Evolutionary conservation across 2,329 filamentous ascomycete genomes (phyloP), one percentile per base, ranked within the genome.

Genomic region (Pseudogymnoascus sp.): DNA sequence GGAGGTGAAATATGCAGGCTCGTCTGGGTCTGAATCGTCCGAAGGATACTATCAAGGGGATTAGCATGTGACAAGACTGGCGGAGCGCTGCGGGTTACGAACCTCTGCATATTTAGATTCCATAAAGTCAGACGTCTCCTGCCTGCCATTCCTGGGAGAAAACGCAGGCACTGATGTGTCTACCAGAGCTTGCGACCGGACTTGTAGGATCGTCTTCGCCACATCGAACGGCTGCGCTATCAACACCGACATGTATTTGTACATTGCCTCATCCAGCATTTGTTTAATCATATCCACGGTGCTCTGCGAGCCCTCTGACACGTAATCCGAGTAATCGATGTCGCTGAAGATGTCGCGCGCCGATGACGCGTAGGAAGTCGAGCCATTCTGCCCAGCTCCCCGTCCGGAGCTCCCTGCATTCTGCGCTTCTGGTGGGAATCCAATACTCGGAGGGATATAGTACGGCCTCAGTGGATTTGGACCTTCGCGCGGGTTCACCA

Each of bases 151-250:
- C 53, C 66, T 69, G 36, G 43, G 31, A 59, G 63, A 64, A 34
- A 63, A 60, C 37, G 66, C 63, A 16, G 65, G 60, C 12, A 37
- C 62, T 61, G 23, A 62, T 59, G 60, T 68, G 62, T 69, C 69
- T 63, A 65, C 68, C 63, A 56, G 25, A 34, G 60, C 82, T 69
- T 87, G 84, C 66, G 75, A 77, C 67, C 82, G 85, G 61, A 92
- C 86, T 77, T 99, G 95, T 69, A 99, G 78, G 63, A 97, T 85
- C 12, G 88, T 95, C 82, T 97, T 97, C 72, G 93, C 92, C 64
- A 97, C 93, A 79, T 97, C 95, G 75, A 99, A 97, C 12, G 95
- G 95, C 77, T 99, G 95, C 62, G 91, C 89, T 73, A 96, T 87
- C 71, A 97, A 76, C 23, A 96, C 88, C 64, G 88, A 91, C 12